Evolutionary conservation across 495 filamentous ascomycete genomes (phyloP).

Genomic region (Aspergillus panamensis): DNA sequence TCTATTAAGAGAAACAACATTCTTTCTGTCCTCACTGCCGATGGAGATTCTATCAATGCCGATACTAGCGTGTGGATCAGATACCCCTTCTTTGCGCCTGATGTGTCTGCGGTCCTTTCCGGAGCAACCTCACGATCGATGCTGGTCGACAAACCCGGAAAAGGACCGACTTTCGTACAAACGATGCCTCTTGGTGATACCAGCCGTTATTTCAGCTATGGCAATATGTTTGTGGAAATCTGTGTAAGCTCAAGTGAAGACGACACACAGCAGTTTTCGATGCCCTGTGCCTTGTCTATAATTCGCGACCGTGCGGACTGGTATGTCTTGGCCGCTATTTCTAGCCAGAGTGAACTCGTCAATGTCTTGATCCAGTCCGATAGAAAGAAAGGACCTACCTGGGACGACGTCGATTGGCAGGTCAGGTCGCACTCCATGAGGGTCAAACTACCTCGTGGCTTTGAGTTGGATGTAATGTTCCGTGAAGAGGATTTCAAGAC

Average conservation of each 20-base stretch:
- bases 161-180: constrained; percentile 51
- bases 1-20: constrained; percentile 81
- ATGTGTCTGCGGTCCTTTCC: constrained; percentile 62
- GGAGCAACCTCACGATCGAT: constrained; percentile 53
- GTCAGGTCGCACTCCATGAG: constrained; percentile 56
- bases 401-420: constrained; percentile 79
- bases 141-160: constrained; percentile 35
- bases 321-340: constrained; percentile 63
- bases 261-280: constrained; percentile 58
- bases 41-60: constrained; percentile 57
- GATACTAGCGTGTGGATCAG: constrained; percentile 73
- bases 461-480: constrained; percentile 64
- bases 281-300: constrained; percentile 70
- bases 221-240: constrained; percentile 66
- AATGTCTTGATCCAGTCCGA: constrained; percentile 70
- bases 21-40: constrained; percentile 50
- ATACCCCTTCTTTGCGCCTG: constrained; percentile 65
- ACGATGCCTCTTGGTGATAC: constrained; percentile 73
- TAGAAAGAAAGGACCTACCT: constrained; percentile 63
- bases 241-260: constrained; percentile 63
- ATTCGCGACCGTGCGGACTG: constrained; percentile 64
- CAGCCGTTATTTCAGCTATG: constrained; percentile 64
- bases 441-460: constrained; percentile 64
- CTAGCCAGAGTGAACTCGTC: constrained; percentile 71
- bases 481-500: constrained; percentile 68